Evolutionary conservation across 352 stramenopile species (phyloP), one percentile per base, ranked within the genome.

Genomic region (Thalassiosira sp.): DNA sequence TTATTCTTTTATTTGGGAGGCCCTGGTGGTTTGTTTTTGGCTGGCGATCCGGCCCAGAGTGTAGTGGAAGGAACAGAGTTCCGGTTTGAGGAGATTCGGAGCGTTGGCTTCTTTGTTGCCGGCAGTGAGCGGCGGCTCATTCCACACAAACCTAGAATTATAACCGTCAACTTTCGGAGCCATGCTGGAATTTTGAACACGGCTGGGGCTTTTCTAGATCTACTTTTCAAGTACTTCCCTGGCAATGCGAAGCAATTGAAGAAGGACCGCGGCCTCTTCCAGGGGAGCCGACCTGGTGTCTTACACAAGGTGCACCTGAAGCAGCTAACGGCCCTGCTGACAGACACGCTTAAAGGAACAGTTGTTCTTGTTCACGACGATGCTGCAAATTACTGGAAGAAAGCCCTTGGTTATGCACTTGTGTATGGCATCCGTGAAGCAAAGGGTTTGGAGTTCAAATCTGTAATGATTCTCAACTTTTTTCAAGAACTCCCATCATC

Each of bases 361-460:
- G 76, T 88, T 11, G 40, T 91, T 28, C 51, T 89, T 5, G 77
- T 67, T 0, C 74, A 85, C 43, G 80, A 88, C 37, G 66, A 78
- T 16, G 58, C 43, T 13, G 62, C 62, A 5, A 8, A 42, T 13
- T 15, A 65, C 40, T 59, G 65, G 46, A 81, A 65, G 67, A 11
- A 76, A 24, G 42, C 28, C 7, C 53, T 88, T 5, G 48, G 45
- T 61, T 49, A 75, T 35, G 22, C 67, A 35, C 35, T 77, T 37
- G 49, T 83, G 10, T 82, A 81, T 35, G 74, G 77, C 1, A 90
- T 91, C 60, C 27, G 72, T 5, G 70, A 85, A 40, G 60, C 77
- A 1, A 90, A 91, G 58, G 86, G 86, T 18, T 48, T 91, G 1
- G 86, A 91, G 33, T 91, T 89, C 63, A 76, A 79, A 16, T 75